Base-by-base conservation (phyloP, 2,329 filamentous ascomycete species). In the Claviceps cyperi region DNA sequence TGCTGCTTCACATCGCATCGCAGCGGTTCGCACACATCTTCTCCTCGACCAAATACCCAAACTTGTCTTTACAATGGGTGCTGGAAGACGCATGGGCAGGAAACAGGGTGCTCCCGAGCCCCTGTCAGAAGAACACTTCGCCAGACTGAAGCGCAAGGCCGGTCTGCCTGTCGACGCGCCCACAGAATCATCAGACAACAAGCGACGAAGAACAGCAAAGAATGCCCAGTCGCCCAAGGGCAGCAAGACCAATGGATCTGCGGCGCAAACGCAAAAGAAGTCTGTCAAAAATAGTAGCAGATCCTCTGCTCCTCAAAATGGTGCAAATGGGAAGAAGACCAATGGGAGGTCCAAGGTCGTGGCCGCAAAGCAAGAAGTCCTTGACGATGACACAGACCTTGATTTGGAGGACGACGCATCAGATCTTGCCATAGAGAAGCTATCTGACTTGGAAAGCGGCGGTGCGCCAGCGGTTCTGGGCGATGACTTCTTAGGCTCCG, bases 101-200 rank as follows among this genome's bases (percentile, higher is more conserved):
- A 96, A 96, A 71, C 92, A 97, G 77, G 91, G 89, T 50, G 76
- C 84, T 56, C 92, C 92, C 49, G 79, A 84, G 61, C 76, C 84
- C 56, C 77, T 96, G 57, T 87, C 92, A 56, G 87, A 95, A 63
- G 78, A 81, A 56, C 80, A 85, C 61, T 82, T 84, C 60, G 81
- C 82, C 47, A 88, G 83, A 62, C 67, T 83, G 54, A 96, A 97
- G 78, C 80, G 90, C 65, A 97, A 97, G 74, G 80, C 80, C 53
- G 80, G 78, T 54, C 74, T 86, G 59, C 80, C 80, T 40, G 82
- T 81, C 19, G 72, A 80, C 60, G 71, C 75, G 49, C 70, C 75
- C 50, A 65, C 71, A 55, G 74, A 80, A 58, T 71, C 76, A 19
- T 47, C 51, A n/a, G 51, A 52, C 17, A 49, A 51, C 17, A 59